These are phyloP conservation scores for Penicillium sp. DNA, from an alignment of 2,329 filamentous ascomycete genomes.

Conservation along the genomic window DNA sequence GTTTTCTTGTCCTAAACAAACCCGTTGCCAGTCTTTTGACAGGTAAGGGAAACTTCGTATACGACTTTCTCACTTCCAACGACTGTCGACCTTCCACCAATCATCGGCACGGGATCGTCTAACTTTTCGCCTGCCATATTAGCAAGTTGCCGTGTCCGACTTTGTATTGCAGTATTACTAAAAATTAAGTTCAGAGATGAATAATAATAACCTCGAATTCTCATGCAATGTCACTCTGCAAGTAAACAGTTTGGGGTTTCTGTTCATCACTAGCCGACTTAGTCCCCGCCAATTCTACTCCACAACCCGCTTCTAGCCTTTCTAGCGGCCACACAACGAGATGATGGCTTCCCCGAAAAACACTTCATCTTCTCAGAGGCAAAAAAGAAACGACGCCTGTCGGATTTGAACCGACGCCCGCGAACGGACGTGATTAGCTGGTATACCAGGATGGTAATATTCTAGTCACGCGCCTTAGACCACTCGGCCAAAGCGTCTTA, in stretches of 20 bases:
- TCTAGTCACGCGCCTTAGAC: conserved; percentile 10
- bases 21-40: too few species aligned
- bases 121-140: background rate
- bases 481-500: conserved; percentile 7
- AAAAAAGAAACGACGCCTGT: background rate
- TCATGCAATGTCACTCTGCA: background rate
- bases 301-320: conserved; percentile 2
- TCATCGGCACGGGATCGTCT: background rate
- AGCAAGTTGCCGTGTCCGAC: too few species aligned
- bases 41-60: background rate
- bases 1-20: background rate
- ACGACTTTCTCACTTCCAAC: background rate
- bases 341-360: background rate
- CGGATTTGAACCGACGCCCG: conserved; percentile 8
- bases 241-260: background rate
- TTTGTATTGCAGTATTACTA: too few species aligned
- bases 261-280: background rate
- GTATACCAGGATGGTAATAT: background rate
- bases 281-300: background rate
- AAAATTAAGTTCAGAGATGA: too few species aligned
- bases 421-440: conserved; percentile 4
- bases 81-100: background rate
- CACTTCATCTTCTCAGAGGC: background rate
- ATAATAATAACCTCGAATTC: too few species aligned
- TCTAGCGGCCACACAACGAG: background rate